Conservation (phyloP, 345 rosid species). For the Gossypium bickii region DNA sequence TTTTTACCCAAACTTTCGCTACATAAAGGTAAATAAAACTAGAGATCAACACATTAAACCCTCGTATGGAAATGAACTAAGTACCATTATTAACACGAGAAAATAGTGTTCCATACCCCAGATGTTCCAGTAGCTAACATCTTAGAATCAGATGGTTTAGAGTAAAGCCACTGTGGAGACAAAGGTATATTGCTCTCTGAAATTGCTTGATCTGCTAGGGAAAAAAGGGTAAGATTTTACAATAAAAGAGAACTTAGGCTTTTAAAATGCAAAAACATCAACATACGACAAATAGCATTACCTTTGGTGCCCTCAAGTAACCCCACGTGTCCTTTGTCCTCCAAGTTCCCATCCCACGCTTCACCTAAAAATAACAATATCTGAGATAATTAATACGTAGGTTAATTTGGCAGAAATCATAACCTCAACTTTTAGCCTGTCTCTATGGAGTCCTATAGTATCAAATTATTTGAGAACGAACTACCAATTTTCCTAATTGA, state of each 20-base stretch:
- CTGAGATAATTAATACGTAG: slow-evolving; percentile 4
- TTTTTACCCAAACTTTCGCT: background rate
- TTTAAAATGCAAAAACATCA: background rate
- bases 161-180: slow-evolving; percentile 56
- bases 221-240: background rate
- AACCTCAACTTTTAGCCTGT: background rate
- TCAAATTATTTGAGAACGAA: background rate
- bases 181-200: slow-evolving; percentile 42
- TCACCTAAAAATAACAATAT: slow-evolving; percentile 21
- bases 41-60: slow-evolving; percentile 2
- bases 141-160: slow-evolving; percentile 39
- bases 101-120: slow-evolving; percentile 15
- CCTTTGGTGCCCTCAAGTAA: slow-evolving; percentile 42
- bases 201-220: slow-evolving; percentile 30
- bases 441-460: background rate
- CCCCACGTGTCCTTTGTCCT: slow-evolving; percentile 22
- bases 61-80: background rate
- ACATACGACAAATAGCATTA: background rate
- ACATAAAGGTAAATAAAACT: background rate
- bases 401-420: background rate
- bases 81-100: background rate
- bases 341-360: slow-evolving; percentile 27
- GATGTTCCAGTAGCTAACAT: slow-evolving; percentile 17
- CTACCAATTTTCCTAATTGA: background rate
- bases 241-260: background rate